These are phyloP conservation scores for Dichotomocladium elegans DNA, from an alignment of 371 early-diverging fungal species.

Conservation along the genomic window DNA sequence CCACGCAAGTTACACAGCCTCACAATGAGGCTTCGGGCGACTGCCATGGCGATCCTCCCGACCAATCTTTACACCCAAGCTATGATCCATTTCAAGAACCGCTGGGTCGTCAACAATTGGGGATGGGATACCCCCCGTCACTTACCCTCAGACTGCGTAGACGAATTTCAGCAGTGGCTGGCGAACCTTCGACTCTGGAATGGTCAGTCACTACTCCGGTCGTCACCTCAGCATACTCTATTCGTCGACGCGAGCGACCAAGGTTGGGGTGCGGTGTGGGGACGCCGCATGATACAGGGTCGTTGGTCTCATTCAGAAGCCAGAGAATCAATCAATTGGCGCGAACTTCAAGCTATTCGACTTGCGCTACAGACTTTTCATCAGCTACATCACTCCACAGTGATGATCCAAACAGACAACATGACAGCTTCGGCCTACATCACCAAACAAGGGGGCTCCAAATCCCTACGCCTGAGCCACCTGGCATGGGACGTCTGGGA, in stretches of 20 bases:
- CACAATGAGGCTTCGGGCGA: constrained; percentile 17
- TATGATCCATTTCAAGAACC: not conserved
- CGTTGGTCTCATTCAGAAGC: constrained; percentile 7
- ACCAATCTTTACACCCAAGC: constrained; percentile 6
- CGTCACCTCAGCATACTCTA: constrained; percentile 1
- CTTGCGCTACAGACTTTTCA: constrained; percentile 12
- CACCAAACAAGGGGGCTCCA: constrained; percentile 23
- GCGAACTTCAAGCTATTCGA: constrained; percentile 13
- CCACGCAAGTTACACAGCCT: constrained; percentile 11
- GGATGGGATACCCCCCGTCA: not conserved
- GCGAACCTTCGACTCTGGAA: constrained; percentile 4
- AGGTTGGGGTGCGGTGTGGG: constrained; percentile 12
- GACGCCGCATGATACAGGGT: not conserved
- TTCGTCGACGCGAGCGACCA: constrained; percentile 17
- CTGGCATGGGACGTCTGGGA: constrained; percentile 16
- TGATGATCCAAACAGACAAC: constrained; percentile 24
- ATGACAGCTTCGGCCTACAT: constrained; percentile 16
- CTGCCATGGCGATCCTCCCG: constrained; percentile 21
- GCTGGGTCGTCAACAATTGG: not conserved
- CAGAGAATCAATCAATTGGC: constrained; percentile 15
- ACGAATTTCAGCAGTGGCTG: constrained; percentile 6
- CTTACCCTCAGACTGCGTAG: constrained; percentile 4
- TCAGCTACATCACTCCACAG: not conserved
- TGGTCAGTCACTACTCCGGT: constrained; percentile 2
- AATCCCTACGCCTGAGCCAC: constrained; percentile 13